phyloP scores from a whole-genome alignment of 2,329 filamentous ascomycete species.

The Trichophyton simii region DNA sequence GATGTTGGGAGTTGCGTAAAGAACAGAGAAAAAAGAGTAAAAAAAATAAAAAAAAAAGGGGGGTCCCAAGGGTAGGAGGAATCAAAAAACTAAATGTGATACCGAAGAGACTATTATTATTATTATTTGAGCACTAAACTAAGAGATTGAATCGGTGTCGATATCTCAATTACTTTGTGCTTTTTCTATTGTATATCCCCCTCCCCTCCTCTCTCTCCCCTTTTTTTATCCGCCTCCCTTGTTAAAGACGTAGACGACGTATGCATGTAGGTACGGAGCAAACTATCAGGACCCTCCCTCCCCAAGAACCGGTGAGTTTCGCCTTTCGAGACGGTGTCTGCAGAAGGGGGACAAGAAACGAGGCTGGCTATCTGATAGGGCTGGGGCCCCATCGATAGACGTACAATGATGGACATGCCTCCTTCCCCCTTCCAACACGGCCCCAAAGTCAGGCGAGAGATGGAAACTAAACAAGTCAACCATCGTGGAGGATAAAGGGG shows the following conservation, averaged over 20 bases:
- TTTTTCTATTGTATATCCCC: no score
- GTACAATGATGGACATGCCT: not conserved
- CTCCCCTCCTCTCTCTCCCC: not conserved
- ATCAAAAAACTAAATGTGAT: not conserved
- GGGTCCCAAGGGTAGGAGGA: not conserved
- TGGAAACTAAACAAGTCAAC: not conserved
- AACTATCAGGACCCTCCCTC: not conserved
- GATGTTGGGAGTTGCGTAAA: slow-evolving; percentile 1
- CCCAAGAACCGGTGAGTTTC: not conserved
- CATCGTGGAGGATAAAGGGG: not conserved
- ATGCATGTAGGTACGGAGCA: no score
- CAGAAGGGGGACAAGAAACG: not conserved
- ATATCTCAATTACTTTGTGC: no score
- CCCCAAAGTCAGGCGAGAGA: not conserved
- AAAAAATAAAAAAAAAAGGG: no score
- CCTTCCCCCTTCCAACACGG: not conserved
- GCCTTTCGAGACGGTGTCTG: not conserved
- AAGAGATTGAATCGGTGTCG: not conserved
- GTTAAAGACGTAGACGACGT: not conserved
- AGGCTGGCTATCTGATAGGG: not conserved
- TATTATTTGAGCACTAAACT: not conserved
- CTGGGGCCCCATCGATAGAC: not conserved
- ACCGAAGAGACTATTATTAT: not conserved
- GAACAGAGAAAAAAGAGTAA: no score
- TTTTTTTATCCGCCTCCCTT: not conserved